These are phyloP conservation scores for Micractinium conductrix DNA, from an alignment of 139 green algal genomes.

Conservation along the genomic window DNA sequence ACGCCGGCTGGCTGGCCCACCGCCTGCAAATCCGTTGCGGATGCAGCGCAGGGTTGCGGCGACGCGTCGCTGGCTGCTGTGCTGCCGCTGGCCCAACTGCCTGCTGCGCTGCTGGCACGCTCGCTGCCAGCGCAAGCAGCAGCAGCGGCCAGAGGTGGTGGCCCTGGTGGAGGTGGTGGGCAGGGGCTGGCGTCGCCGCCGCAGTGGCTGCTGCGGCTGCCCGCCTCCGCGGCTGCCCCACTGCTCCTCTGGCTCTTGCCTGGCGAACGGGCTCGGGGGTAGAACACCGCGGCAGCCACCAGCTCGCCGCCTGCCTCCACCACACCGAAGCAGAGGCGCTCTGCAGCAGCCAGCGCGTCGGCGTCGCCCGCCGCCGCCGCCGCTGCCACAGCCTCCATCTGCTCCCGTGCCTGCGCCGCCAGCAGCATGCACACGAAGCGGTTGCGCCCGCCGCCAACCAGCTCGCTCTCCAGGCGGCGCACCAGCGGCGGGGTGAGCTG, in stretches of 20 bases:
- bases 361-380: constrained; percentile 8
- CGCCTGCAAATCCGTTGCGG: no score
- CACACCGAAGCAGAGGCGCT: background rate
- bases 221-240: background rate
- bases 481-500: background rate
- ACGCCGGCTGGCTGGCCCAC: no score
- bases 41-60: no score
- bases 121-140: no score
- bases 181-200: background rate
- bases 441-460: constrained; percentile 25
- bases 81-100: background rate
- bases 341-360: background rate
- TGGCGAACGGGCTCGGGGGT: constrained; percentile 15
- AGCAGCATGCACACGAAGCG: constrained; percentile 48
- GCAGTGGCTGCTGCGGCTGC: background rate
- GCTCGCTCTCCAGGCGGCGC: background rate
- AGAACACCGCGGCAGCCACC: constrained; percentile 36
- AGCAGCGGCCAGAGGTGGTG: no score
- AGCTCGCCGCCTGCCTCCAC: background rate
- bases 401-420: constrained; percentile 42
- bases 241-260: background rate
- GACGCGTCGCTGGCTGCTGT: no score
- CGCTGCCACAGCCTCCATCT: constrained; percentile 12
- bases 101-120: background rate
- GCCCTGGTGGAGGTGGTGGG: no score